phyloP scores from a whole-genome alignment of 345 rosid genomes.

The Camelina sativa region DNA sequence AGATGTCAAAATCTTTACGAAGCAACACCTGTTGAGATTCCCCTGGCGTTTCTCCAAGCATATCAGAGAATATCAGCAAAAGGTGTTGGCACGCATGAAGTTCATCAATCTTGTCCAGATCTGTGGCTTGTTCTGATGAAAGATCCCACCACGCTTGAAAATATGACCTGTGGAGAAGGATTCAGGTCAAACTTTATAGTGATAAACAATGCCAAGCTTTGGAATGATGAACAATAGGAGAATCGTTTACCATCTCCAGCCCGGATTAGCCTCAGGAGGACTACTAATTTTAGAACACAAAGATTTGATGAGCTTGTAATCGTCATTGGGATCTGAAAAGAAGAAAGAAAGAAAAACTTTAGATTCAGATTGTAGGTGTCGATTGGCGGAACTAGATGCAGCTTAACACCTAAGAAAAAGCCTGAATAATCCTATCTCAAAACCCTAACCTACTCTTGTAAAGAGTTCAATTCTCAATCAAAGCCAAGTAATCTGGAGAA shows the following conservation, averaged over 20 bases:
- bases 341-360: slow-evolving; percentile 4
- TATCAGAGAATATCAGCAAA: slow-evolving; percentile 47
- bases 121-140: slow-evolving; percentile 47
- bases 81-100: slow-evolving; percentile 69
- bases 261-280: slow-evolving; percentile 73
- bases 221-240: slow-evolving; percentile 17
- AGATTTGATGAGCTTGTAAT: slow-evolving; percentile 41
- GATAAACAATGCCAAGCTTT: slow-evolving; percentile 15
- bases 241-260: slow-evolving; percentile 82
- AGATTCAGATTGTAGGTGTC: slow-evolving; percentile 13
- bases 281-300: slow-evolving; percentile 55
- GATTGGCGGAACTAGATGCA: slow-evolving; percentile 27
- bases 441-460: neutral
- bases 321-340: slow-evolving; percentile 37
- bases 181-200: slow-evolving; percentile 2
- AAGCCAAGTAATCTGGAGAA: neutral
- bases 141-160: slow-evolving; percentile 67
- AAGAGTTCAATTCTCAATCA: slow-evolving; percentile 1
- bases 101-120: slow-evolving; percentile 59
- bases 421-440: slow-evolving; percentile 10
- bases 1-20: slow-evolving; percentile 46
- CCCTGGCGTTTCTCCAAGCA: slow-evolving; percentile 49
- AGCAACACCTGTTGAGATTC: slow-evolving; percentile 44
- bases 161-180: slow-evolving; percentile 65
- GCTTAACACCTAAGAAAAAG: slow-evolving; percentile 23